Base-by-base conservation (phyloP, 495 filamentous ascomycete species). In the Xylaria palmicola region DNA sequence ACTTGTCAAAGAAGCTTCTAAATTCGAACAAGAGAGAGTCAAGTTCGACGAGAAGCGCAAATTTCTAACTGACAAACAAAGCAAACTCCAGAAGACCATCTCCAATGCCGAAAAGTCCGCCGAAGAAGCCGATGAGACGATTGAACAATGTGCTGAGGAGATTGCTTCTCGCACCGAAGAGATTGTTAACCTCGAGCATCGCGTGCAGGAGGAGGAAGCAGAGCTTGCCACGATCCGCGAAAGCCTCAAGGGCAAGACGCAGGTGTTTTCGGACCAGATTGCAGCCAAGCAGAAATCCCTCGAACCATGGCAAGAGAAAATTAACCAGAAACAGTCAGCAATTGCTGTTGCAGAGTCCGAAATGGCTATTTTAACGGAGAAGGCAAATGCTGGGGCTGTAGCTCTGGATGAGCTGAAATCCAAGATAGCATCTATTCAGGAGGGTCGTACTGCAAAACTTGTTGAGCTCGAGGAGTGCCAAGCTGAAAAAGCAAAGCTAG, bases 1-100 rank as follows among this genome's bases (percentile, higher is more conserved):
- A n/a, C 77, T 97, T 49, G 65, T 90, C 55, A 96, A 95, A 69
- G 92, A 97, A 71, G 88, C 92, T 81, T 85, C 91, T 15, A 93
- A 90, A 71, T 90, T 92, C 59, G 94, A 98, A 66, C 96, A 97
- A 67, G 94, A 98, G 69, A 85, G 86, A 34, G 94, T 98, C 72
- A 98, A 98, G 68, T 92, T 95, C 65, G 94, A 98, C 56, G 94
- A 98, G 73, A 98, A 97, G 80, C 86, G 88, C 68, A 98, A 98
- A 69, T 97, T 97, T 73, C 73, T 98, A 58, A 76, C 80, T 2
- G 86, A 86, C 59, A 98, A 98, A 77, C 85, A 90, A 64, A 96
- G 95, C 79, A 98, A 98, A 77, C 81, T 97, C 10, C 92, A 98
- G 65, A 98, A 97, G 74, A 79, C 89, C 0, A 88, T 94, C 67